phyloP scores from a whole-genome alignment of 768 basidiomycete species.

The Strobilomyces echinocephalus region DNA sequence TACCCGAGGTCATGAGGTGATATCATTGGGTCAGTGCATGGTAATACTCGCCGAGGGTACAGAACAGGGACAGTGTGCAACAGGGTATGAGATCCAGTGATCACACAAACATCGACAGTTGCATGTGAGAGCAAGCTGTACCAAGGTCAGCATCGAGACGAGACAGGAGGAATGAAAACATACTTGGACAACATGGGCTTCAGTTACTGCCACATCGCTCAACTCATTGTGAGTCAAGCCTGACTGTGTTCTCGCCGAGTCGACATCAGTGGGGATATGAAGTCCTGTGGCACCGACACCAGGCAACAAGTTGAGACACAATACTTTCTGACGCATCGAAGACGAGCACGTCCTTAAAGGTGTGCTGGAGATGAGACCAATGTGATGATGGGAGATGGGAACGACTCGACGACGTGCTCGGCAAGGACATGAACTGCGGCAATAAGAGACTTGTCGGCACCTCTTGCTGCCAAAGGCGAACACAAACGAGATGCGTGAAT shows the following conservation, averaged over 20 bases:
- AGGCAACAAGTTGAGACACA: too few relatives aligned
- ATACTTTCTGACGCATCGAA: slow-evolving; percentile 59
- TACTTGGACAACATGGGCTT: too few relatives aligned
- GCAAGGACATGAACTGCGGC: slow-evolving; percentile 20
- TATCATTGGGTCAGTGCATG: slow-evolving; percentile 66
- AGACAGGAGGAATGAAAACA: too few relatives aligned
- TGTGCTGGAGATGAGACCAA: slow-evolving; percentile 35
- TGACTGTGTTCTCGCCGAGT: too few relatives aligned
- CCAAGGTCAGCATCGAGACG: too few relatives aligned
- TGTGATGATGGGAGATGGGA: slow-evolving; percentile 26
- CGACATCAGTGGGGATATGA: too few relatives aligned
- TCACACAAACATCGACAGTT: too few relatives aligned
- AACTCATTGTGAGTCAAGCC: too few relatives aligned
- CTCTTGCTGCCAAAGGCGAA: slow-evolving; percentile 41
- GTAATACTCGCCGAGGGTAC: slow-evolving; percentile 69
- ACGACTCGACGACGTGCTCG: slow-evolving; percentile 25
- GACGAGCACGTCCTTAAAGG: slow-evolving; percentile 62
- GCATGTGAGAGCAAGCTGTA: too few relatives aligned
- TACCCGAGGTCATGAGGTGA: slow-evolving; percentile 52
- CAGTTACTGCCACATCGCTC: too few relatives aligned
- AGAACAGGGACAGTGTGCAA: slow-evolving; percentile 80
- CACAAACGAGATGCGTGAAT: slow-evolving; percentile 48
- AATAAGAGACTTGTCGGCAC: slow-evolving; percentile 40
- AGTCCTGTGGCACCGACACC: too few relatives aligned
- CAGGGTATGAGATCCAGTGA: too few relatives aligned